Conservation (phyloP, 371 early-diverging fungal species). For the Zopfochytrium polystomum region DNA sequence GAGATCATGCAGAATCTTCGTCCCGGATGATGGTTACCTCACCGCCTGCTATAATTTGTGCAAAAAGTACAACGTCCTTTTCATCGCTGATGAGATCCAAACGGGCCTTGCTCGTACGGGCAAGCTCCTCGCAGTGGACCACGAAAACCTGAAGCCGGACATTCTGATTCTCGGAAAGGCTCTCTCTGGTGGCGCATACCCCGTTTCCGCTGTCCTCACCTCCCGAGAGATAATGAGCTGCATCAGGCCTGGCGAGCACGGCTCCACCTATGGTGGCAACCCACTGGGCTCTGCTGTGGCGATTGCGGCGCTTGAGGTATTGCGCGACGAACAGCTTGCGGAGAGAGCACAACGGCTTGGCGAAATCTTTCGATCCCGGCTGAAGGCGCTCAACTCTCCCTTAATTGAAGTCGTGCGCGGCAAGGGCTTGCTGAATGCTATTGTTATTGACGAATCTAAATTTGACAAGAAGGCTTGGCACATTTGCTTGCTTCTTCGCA, state of each 20-base stretch:
- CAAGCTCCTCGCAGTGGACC: conserved; percentile 87
- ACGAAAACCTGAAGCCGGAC: conserved; percentile 88
- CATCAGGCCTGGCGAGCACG: conserved; percentile 93
- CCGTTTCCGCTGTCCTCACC: conserved; percentile 90
- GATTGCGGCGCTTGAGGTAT: conserved; percentile 89
- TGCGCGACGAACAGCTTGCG: conserved; percentile 88
- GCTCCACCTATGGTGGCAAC: conserved; percentile 96
- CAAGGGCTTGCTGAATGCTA: conserved; percentile 91
- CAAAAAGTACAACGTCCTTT: conserved; percentile 92
- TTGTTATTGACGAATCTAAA: conserved; percentile 86
- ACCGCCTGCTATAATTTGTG: conserved; percentile 79
- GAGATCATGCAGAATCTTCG: too few relatives aligned
- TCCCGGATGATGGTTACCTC: conserved; percentile 92
- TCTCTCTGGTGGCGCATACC: conserved; percentile 86
- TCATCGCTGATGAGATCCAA: conserved; percentile 98
- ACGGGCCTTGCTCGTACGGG: conserved; percentile 96
- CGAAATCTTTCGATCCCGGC: conserved; percentile 71
- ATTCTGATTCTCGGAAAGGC: conserved; percentile 94
- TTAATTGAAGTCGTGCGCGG: conserved; percentile 80
- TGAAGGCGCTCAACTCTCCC: conserved; percentile 72
- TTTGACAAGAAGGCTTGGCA: conserved; percentile 90
- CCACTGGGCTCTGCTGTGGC: conserved; percentile 93
- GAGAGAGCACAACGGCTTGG: conserved; percentile 78
- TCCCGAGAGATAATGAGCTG: conserved; percentile 84
- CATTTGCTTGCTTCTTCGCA: conserved; percentile 88